A percentile compares a stretch with the other conserved stretches of the same genome.
Conservation (phyloP, 768 basidiomycete species). For the Russula dissimulans region DNA sequence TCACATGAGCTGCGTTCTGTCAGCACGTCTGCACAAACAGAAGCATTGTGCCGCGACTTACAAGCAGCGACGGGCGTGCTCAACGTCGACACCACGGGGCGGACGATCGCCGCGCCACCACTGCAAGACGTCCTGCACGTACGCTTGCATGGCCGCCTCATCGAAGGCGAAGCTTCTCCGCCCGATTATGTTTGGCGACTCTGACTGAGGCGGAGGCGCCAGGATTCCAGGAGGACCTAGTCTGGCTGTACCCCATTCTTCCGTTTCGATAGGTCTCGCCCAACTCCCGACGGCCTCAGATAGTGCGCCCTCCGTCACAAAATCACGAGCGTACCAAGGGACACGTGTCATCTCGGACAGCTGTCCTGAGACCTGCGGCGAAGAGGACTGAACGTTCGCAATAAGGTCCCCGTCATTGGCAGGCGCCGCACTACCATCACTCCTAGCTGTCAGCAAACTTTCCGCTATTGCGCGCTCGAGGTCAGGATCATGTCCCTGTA, state of each 20-base stretch:
- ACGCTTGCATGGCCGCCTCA: slow-evolving; percentile 39
- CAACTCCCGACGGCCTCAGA: not conserved
- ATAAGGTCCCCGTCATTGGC: not conserved
- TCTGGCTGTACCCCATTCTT: not conserved
- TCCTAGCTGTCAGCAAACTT: slow-evolving; percentile 13
- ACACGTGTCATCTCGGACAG: slow-evolving; percentile 21
- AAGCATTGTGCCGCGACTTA: slow-evolving; percentile 32
- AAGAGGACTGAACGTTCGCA: not conserved
- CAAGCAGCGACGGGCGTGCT: slow-evolving; percentile 56
- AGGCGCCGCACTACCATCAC: not conserved
- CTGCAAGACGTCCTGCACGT: slow-evolving; percentile 45
- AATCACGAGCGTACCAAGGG: slow-evolving; percentile 28
- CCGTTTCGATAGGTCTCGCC: not conserved
- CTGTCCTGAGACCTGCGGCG: not conserved
- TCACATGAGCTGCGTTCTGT: slow-evolving; percentile 28
- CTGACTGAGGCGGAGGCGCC: not conserved
- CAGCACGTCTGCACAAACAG: not conserved
- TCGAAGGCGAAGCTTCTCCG: slow-evolving; percentile 50
- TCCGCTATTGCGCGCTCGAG: slow-evolving; percentile 21
- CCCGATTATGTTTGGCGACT: slow-evolving; percentile 47
- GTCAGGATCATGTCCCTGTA: slow-evolving; percentile 17
- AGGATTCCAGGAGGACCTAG: not conserved
- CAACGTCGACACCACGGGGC: slow-evolving; percentile 59
- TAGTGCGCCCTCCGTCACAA: slow-evolving; percentile 17
- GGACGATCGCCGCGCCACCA: slow-evolving; percentile 73